Conservation (phyloP, 108 stramenopile genomes). For the Nannochloropsis salina region DNA sequence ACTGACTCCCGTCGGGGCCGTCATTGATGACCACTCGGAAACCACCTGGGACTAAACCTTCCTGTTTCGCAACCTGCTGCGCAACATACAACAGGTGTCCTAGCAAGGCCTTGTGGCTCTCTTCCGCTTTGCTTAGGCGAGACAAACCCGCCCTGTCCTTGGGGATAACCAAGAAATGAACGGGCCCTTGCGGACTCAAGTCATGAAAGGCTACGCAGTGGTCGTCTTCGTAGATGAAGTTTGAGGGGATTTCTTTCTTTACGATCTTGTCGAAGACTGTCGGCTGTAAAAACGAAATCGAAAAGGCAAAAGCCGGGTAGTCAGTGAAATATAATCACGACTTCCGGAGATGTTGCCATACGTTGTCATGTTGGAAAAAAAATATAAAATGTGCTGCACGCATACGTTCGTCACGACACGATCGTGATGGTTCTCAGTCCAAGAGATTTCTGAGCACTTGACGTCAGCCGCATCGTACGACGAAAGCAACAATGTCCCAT, state of each 20-base stretch:
- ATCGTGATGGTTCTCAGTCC: no score
- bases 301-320: not conserved
- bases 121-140: conserved; percentile 73
- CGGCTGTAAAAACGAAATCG: not conserved
- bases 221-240: conserved; percentile 90
- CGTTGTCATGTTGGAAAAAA: no score
- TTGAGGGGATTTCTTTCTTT: conserved; percentile 74
- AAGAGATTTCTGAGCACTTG: no score
- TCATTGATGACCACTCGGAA: conserved; percentile 91
- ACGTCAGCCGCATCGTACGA: no score
- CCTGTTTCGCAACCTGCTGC: conserved; percentile 69
- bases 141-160: conserved; percentile 86
- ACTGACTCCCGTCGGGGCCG: conserved; percentile 77
- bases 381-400: no score
- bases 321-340: not conserved
- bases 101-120: conserved; percentile 81
- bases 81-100: conserved; percentile 91
- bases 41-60: conserved; percentile 65
- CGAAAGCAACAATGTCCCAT: no score
- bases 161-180: conserved; percentile 92
- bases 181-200: conserved; percentile 81
- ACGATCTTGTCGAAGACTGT: conserved; percentile 95
- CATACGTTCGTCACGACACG: no score
- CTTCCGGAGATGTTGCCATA: no score
- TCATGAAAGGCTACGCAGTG: conserved; percentile 82